Evolutionary conservation across 2,329 filamentous ascomycete species (phyloP).

Genomic region (Atkinsonella texensis): DNA sequence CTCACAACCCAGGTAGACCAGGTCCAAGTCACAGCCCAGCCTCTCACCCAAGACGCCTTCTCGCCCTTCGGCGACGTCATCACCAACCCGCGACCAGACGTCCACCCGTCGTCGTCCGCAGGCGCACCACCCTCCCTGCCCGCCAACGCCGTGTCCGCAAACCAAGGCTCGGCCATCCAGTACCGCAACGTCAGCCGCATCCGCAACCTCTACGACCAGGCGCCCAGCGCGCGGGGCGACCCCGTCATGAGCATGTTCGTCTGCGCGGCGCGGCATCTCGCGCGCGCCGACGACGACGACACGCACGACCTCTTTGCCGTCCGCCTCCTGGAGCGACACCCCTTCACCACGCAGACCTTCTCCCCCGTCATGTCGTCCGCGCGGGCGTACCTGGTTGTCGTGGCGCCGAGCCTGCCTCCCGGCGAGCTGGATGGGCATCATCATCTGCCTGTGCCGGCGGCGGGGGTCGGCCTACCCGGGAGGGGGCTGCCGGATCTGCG

Average conservation of each 20-base stretch:
- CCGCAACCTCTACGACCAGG: conserved; percentile 55
- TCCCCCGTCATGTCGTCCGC: conserved; percentile 51
- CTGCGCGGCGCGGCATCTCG: conserved; percentile 38
- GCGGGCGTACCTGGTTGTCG: conserved; percentile 67
- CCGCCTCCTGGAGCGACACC: conserved; percentile 74
- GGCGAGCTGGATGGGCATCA: conserved; percentile 12
- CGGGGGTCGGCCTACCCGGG: conserved; percentile 35
- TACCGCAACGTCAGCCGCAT: conserved; percentile 70
- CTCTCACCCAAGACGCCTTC: conserved; percentile 60
- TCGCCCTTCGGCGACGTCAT: conserved; percentile 74
- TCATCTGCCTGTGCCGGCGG: conserved; percentile 16
- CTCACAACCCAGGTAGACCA: background rate
- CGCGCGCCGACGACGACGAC: conserved; percentile 5
- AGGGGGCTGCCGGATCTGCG: conserved; percentile 60
- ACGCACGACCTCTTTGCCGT: conserved; percentile 39
- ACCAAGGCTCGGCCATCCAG: conserved; percentile 83
- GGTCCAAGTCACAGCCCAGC: conserved; percentile 40
- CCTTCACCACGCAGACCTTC: conserved; percentile 91
- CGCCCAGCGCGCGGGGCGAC: conserved; percentile 40
- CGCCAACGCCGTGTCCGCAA: conserved; percentile 47
- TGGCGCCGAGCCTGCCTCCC: conserved; percentile 62
- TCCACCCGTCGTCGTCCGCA: conserved; percentile 31
- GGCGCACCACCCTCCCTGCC: conserved; percentile 27
- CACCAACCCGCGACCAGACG: conserved; percentile 52
- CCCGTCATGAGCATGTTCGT: conserved; percentile 82